Conservation (phyloP, 2,329 filamentous ascomycete genomes). For the Alternaria novae-zelandiae region DNA sequence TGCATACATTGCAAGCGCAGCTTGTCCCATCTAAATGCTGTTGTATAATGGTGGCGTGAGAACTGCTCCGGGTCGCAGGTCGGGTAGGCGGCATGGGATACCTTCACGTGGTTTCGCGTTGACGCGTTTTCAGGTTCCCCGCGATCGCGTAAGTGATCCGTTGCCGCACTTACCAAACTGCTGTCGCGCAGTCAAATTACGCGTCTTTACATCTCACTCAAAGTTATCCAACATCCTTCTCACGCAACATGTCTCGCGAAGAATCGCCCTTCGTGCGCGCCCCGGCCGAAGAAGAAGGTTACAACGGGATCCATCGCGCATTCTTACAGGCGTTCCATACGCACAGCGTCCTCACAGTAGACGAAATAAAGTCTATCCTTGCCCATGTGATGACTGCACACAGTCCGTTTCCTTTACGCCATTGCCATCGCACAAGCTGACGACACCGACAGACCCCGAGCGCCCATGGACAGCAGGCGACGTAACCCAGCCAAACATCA, state of each 20-base stretch:
- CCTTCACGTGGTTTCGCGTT: constrained; percentile 28
- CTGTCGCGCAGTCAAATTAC: background rate
- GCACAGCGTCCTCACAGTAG: constrained; percentile 76
- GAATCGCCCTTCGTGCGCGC: constrained; percentile 21
- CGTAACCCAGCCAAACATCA: constrained; percentile 72
- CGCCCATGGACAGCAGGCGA: constrained; percentile 63
- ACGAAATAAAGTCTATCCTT: constrained; percentile 74
- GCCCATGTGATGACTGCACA: constrained; percentile 73
- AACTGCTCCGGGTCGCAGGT: background rate
- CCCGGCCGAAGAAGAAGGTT: constrained; percentile 18
- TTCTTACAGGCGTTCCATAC: constrained; percentile 90
- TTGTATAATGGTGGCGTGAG: background rate
- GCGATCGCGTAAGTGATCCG: background rate
- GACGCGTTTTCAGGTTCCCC: constrained; percentile 20
- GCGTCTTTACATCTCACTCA: background rate
- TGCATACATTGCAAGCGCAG: background rate
- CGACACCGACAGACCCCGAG: constrained; percentile 40
- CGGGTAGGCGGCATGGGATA: background rate
- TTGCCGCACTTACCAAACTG: background rate
- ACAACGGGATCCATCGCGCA: constrained; percentile 73
- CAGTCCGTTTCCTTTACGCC: constrained; percentile 40
- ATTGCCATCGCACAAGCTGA: constrained; percentile 5
- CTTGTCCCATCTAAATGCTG: background rate
- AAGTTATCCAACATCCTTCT: background rate
- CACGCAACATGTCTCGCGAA: constrained; percentile 20